Evolutionary conservation across 2,329 filamentous ascomycete species (phyloP).

Genomic region (Neurospora crassa): DNA sequence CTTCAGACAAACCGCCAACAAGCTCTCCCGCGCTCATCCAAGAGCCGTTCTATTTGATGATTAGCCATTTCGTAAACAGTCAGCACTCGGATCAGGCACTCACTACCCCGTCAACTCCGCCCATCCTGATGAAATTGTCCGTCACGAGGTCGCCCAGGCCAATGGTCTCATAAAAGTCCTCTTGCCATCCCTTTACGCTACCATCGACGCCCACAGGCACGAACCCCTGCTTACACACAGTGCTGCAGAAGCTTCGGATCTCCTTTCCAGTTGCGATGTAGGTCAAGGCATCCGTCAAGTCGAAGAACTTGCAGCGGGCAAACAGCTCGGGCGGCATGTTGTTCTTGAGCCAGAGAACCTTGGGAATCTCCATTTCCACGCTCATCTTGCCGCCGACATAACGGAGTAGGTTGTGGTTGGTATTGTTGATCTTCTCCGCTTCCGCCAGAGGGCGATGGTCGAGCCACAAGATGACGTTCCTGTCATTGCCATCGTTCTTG

Average conservation of each 20-base stretch:
- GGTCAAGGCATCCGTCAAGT: conserved; percentile 84
- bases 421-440: conserved; percentile 87
- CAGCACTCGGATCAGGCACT: conserved; percentile 31
- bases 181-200: conserved; percentile 96
- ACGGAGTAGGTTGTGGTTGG: conserved; percentile 81
- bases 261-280: conserved; percentile 90
- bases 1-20: conserved; percentile 75
- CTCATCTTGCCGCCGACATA: conserved; percentile 98
- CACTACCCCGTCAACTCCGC: conserved; percentile 91
- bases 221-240: conserved; percentile 94
- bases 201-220: conserved; percentile 96
- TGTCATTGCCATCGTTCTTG: conserved; percentile 68
- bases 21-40: conserved; percentile 89
- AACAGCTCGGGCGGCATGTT: conserved; percentile 92
- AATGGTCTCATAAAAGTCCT: conserved; percentile 81
- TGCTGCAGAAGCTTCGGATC: conserved; percentile 87
- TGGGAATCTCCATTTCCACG: conserved; percentile 99
- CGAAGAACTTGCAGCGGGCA: conserved; percentile 91
- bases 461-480: conserved; percentile 95
- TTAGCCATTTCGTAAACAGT: conserved; percentile 7
- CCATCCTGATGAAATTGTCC: conserved; percentile 86
- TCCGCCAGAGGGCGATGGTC: conserved; percentile 89
- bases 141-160: conserved; percentile 76
- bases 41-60: conserved; percentile 63
- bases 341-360: conserved; percentile 97